Evolutionary conservation across 805 yeast genomes (phyloP).

Genomic region (Pichia nakasei): DNA sequence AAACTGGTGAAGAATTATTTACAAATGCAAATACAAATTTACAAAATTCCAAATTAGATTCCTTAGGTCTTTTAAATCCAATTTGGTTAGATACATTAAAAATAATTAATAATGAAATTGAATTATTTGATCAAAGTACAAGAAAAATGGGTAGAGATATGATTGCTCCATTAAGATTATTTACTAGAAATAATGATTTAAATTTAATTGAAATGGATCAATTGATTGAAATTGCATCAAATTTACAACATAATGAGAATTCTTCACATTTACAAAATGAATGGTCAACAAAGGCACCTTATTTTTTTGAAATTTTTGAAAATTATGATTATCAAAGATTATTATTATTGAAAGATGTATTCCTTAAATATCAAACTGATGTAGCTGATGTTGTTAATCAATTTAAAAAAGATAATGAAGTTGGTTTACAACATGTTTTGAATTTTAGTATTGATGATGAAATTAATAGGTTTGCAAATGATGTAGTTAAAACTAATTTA

Average conservation of each 20-base stretch:
- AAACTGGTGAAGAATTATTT: slow-evolving; percentile 29
- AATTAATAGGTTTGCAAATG: slow-evolving; percentile 44
- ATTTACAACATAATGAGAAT: slow-evolving; percentile 13
- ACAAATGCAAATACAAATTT: slow-evolving; percentile 29
- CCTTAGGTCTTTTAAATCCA: slow-evolving; percentile 35
- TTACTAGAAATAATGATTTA: slow-evolving; percentile 43
- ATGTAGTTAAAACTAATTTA: slow-evolving; percentile 21
- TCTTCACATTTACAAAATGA: slow-evolving; percentile 41
- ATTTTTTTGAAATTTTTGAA: slow-evolving; percentile 66
- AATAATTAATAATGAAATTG: slow-evolving; percentile 38
- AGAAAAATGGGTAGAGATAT: slow-evolving; percentile 47
- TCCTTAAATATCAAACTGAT: slow-evolving; percentile 58
- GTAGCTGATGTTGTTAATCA: slow-evolving; percentile 43
- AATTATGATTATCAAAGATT: slow-evolving; percentile 57
- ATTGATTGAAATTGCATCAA: slow-evolving; percentile 19
- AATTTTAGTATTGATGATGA: slow-evolving; percentile 56
- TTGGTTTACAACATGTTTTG: slow-evolving; percentile 55
- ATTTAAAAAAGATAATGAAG: slow-evolving; percentile 45
- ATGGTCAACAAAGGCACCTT: slow-evolving; percentile 77
- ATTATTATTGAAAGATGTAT: slow-evolving; percentile 52
- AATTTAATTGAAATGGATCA: slow-evolving; percentile 35
- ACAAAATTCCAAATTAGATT: slow-evolving; percentile 41
- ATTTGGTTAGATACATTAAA: slow-evolving; percentile 37
- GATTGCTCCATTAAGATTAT: slow-evolving; percentile 44
- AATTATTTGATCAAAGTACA: slow-evolving; percentile 37